Evolutionary conservation across 106 monocot genomes (phyloP), one percentile per base, ranked within the genome.

Genomic region (Xerophyta viscosa): DNA sequence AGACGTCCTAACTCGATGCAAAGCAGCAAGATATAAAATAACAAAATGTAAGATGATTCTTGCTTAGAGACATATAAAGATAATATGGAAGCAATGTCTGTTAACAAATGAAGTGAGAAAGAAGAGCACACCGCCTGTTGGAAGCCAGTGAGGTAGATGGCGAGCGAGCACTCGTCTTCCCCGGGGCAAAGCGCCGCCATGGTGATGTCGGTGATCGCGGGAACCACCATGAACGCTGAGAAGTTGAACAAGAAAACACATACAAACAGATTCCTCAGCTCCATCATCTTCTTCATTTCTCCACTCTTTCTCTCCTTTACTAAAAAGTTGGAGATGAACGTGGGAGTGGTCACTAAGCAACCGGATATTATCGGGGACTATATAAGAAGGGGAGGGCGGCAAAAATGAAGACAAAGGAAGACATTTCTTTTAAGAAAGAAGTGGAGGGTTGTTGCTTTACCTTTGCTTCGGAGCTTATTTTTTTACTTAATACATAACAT

Each of bases 91-190:
- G 7, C 11, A 33, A 33, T 33, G 7, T 33, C n/a, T 5, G 11
- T 33, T 33, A 5, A 33, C 7, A 33, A 33, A 33, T 33, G 33
- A 33, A 60, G 25, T 24, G 6, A 54, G 33, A 46, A 33, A 52
- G 23, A 30, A 20, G 29, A 27, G 14, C 72, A 65, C 66, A 98
- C 96, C 1, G 76, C 89, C 26, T 90, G 89, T 6, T 86, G 64
- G 68, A 89, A 67, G 28, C 96, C 98, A 27, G 65, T 50, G 70
- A 98, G 90, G 56, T 89, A 98, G 50, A 98, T 89, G 53, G 82
- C 96, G 30, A 98, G 81, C 9, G 75, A 70, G 82, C 96, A 98
- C 27, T 80, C 46, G 53, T 82, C 86, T 8, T 18, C 46, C 25
- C 89, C 86, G 24, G 90, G 85, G 63, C 98, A 90, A 50, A 98